These are phyloP conservation scores for Pilobolus umbonatus DNA, from an alignment of 192 early-diverging fungal species.

Conservation along the genomic window DNA sequence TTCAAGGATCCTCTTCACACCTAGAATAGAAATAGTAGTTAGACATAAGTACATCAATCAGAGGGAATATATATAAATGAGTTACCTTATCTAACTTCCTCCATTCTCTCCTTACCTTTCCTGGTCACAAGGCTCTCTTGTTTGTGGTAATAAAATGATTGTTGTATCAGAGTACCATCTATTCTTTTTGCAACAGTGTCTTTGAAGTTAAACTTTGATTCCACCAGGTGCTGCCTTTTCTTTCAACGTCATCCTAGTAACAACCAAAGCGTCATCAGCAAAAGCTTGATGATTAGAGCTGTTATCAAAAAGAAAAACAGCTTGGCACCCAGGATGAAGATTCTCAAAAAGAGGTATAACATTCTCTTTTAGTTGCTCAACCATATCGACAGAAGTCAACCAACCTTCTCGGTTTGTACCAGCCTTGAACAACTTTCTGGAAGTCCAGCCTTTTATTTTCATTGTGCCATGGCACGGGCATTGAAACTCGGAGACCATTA, in stretches of 20 bases:
- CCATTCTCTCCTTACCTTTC: not conserved
- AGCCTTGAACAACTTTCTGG: not conserved
- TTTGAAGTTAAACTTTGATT: not conserved
- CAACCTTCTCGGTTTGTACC: not conserved
- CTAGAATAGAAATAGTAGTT: too few species aligned
- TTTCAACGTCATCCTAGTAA: constrained; percentile 25
- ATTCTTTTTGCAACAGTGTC: not conserved
- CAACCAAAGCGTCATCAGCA: constrained; percentile 24
- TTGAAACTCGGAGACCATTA: constrained; percentile 10
- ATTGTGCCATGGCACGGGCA: not conserved
- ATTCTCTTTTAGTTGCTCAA: not conserved
- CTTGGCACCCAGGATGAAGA: constrained; percentile 9
- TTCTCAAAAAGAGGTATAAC: constrained; percentile 13
- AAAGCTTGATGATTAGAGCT: constrained; percentile 21
- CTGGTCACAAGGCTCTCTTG: not conserved
- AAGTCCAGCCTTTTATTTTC: not conserved
- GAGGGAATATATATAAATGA: too few species aligned
- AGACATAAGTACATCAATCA: too few species aligned
- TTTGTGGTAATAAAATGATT: not conserved
- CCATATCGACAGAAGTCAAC: not conserved
- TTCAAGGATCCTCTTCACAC: not conserved
- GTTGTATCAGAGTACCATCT: too few species aligned
- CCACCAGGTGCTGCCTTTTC: too few species aligned
- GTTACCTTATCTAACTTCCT: not conserved
- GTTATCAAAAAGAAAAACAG: constrained; percentile 31